Evolutionary conservation across 345 rosid species (phyloP).

Genomic region (Populus pruinosa): DNA sequence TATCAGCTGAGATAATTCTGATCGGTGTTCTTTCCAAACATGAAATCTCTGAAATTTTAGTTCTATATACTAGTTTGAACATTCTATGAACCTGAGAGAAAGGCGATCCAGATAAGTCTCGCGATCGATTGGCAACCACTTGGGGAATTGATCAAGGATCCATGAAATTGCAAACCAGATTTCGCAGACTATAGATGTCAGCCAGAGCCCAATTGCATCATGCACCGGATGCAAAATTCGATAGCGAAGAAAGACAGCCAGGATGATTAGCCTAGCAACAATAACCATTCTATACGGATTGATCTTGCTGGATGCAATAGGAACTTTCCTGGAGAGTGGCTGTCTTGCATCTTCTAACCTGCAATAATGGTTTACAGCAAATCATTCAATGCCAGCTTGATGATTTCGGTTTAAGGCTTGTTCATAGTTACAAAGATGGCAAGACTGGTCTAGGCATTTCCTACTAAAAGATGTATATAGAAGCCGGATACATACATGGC

Average conservation of each 20-base stretch:
- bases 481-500: slow-evolving; percentile 42
- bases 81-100: slow-evolving; percentile 48
- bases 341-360: slow-evolving; percentile 90
- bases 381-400: background rate
- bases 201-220: slow-evolving; percentile 89
- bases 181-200: slow-evolving; percentile 83
- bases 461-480: background rate
- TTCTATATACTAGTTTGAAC: background rate
- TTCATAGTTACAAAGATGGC: background rate
- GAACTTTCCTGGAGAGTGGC: slow-evolving; percentile 91
- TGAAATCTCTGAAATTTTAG: background rate
- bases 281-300: slow-evolving; percentile 93
- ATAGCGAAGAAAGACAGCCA: slow-evolving; percentile 79
- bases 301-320: slow-evolving; percentile 89
- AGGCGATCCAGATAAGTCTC: slow-evolving; percentile 94
- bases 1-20: background rate
- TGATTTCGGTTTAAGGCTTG: background rate
- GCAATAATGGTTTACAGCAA: slow-evolving; percentile 23
- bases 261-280: slow-evolving; percentile 76
- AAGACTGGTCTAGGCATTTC: background rate
- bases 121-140: slow-evolving; percentile 89
- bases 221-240: slow-evolving; percentile 81
- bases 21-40: background rate
- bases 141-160: slow-evolving; percentile 99
- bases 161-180: slow-evolving; percentile 96